A percentile compares a stretch with the other conserved stretches of the same genome.
phyloP scores from a whole-genome alignment of 176 grass and related monocot species.

The Oryza glaberrima region DNA sequence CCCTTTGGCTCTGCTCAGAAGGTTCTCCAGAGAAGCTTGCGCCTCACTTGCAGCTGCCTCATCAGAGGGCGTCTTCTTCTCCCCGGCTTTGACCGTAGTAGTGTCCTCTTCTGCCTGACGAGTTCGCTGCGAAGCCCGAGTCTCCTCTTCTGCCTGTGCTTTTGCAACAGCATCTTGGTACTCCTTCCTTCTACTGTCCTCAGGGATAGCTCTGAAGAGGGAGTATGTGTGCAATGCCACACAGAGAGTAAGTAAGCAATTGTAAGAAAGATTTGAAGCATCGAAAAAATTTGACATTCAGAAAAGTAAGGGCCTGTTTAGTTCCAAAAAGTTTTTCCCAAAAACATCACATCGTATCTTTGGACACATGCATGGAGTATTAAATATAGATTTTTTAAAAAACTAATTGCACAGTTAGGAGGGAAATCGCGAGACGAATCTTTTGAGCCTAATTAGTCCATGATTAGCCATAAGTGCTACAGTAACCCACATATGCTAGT shows the following conservation, averaged over 20 bases:
- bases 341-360: no score
- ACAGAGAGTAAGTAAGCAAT: background rate
- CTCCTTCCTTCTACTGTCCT: conserved; percentile 81
- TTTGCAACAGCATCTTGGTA: conserved; percentile 76
- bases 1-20: conserved; percentile 65
- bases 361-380: no score
- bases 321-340: no score
- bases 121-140: conserved; percentile 48
- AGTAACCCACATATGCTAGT: no score
- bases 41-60: conserved; percentile 28
- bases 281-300: background rate
- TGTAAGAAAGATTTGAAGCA: background rate
- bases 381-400: no score
- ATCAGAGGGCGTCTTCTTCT: conserved; percentile 27
- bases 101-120: conserved; percentile 42
- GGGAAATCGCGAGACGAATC: no score
- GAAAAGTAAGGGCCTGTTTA: background rate
- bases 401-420: no score
- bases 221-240: background rate
- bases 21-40: conserved; percentile 53
- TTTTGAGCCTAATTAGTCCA: no score
- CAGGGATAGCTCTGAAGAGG: conserved; percentile 65
- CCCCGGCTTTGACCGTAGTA: conserved; percentile 44
- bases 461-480: no score
- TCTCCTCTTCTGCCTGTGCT: conserved; percentile 65